These are phyloP conservation scores for Endotrypanum monterogeii DNA, from an alignment of 208 protist species.

Conservation along the genomic window DNA sequence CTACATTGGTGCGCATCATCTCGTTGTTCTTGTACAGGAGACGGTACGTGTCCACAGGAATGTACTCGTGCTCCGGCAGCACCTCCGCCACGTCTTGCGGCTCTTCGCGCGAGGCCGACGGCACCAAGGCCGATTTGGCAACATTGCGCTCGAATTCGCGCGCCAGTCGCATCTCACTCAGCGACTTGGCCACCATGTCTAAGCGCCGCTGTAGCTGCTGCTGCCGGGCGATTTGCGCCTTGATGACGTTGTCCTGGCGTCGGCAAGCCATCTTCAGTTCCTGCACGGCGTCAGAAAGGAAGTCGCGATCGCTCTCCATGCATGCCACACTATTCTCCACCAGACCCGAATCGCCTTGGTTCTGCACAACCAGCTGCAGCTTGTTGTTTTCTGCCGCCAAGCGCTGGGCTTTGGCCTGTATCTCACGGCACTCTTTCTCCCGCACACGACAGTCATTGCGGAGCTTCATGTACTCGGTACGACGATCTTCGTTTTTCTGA, in stretches of 20 bases:
- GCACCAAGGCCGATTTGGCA: conserved; percentile 74
- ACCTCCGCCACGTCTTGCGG: conserved; percentile 78
- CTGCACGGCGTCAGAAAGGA: conserved; percentile 64
- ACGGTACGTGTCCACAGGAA: conserved; percentile 85
- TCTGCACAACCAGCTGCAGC: conserved; percentile 38
- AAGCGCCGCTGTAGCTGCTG: conserved; percentile 84
- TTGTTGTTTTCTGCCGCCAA: conserved; percentile 40
- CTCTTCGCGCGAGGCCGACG: conserved; percentile 70
- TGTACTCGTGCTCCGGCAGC: conserved; percentile 74
- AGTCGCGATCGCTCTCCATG: conserved; percentile 82
- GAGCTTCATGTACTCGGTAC: conserved; percentile 52
- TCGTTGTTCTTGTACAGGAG: conserved; percentile 89
- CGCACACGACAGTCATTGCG: conserved; percentile 78
- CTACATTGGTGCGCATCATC: conserved; percentile 76
- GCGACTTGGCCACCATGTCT: conserved; percentile 67
- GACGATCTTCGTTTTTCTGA: conserved; percentile 45
- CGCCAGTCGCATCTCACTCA: conserved; percentile 81
- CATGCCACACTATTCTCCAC: conserved; percentile 52
- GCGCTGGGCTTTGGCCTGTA: conserved; percentile 56
- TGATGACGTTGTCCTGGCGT: conserved; percentile 78
- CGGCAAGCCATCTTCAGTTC: conserved; percentile 68
- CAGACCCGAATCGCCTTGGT: conserved; percentile 48
- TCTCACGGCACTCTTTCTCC: conserved; percentile 66
- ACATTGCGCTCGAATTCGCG: conserved; percentile 81
- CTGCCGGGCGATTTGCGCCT: conserved; percentile 80